These are phyloP conservation scores for Chlamydomonas sp. DNA, from an alignment of 139 green algal genomes.

Conservation along the genomic window DNA sequence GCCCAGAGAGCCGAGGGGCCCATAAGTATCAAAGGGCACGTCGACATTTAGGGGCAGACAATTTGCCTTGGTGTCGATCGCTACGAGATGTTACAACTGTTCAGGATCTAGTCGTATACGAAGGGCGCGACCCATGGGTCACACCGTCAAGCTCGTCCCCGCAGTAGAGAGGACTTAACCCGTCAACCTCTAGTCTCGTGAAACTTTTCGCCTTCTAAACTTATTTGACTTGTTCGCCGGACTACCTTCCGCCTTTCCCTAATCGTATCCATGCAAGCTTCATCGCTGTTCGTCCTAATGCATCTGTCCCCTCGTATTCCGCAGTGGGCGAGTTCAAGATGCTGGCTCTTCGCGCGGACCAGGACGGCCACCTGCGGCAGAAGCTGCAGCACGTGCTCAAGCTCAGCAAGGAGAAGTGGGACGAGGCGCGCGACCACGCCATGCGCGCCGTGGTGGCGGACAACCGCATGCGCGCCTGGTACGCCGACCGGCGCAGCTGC, in stretches of 20 bases:
- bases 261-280: not conserved
- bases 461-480: conserved; percentile 85
- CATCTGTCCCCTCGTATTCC: not conserved
- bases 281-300: not conserved
- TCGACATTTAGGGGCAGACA: no score
- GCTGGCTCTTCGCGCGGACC: conserved; percentile 82
- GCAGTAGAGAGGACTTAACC: no score
- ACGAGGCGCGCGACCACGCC: conserved; percentile 88
- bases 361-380: conserved; percentile 83
- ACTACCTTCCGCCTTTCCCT: not conserved
- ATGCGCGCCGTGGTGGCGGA: conserved; percentile 86
- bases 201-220: no score
- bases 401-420: conserved; percentile 93
- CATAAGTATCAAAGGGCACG: no score
- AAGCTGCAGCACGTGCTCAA: conserved; percentile 90
- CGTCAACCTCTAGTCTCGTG: no score
- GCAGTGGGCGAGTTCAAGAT: conserved; percentile 87
- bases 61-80: no score
- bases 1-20: no score
- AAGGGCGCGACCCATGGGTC: no score
- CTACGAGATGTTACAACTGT: no score
- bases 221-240: no score
- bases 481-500: conserved; percentile 69
- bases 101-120: no score
- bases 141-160: no score